Evolutionary conservation across 2,329 filamentous ascomycete species (phyloP).

Genomic region (Rasamsonia emersonii): DNA sequence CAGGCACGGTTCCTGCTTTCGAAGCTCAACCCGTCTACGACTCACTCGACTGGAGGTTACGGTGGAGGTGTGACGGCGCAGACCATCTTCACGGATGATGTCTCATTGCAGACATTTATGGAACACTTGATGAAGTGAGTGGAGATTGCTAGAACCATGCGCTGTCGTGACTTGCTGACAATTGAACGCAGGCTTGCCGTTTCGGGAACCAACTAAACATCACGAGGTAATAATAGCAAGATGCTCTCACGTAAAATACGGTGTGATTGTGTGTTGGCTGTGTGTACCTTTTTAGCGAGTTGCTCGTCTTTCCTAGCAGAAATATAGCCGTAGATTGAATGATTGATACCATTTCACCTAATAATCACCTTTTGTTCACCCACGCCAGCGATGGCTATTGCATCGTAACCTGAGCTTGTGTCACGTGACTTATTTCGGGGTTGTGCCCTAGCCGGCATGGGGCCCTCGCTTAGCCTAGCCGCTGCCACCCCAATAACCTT

Average conservation of each 20-base stretch:
- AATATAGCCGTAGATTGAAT: too few relatives aligned
- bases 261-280: slow-evolving; percentile 8
- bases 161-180: slow-evolving; percentile 17
- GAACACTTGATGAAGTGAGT: slow-evolving; percentile 98
- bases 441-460: slow-evolving; percentile 17
- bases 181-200: slow-evolving; percentile 36
- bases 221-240: slow-evolving; percentile 13
- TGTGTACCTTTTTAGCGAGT: slow-evolving; percentile 11
- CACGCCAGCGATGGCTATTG: too few relatives aligned
- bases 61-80: slow-evolving; percentile 85
- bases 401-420: neutral
- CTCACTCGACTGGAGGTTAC: slow-evolving; percentile 86
- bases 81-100: slow-evolving; percentile 98
- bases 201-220: slow-evolving; percentile 40
- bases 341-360: too few relatives aligned
- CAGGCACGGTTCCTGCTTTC: slow-evolving; percentile 94
- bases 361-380: too few relatives aligned
- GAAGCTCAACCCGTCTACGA: slow-evolving; percentile 95
- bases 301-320: slow-evolving; percentile 7
- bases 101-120: slow-evolving; percentile 98
- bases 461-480: slow-evolving; percentile 20
- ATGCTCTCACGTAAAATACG: slow-evolving; percentile 2
- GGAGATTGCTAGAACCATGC: neutral
- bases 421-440: slow-evolving; percentile 14
- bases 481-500: slow-evolving; percentile 11